Evolutionary conservation across 2,329 filamentous ascomycete species (phyloP), one percentile per base, ranked within the genome.

Genomic region (Lecanicillium sp.): DNA sequence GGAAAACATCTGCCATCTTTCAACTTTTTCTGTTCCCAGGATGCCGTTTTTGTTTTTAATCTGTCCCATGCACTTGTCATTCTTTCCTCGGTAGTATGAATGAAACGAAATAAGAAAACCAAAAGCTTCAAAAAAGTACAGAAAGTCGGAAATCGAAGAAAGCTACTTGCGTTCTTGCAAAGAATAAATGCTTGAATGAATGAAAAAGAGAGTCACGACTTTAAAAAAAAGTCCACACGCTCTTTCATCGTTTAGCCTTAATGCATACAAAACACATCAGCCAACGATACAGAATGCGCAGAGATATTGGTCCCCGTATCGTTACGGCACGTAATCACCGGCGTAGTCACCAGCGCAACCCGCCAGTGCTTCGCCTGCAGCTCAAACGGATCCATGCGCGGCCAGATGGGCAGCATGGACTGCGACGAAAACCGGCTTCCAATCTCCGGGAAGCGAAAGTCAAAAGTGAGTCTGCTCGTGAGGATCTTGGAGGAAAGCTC

Each of bases 341-440:
- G 73, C 0, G 73, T 75, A 5, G 72, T 67, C 19, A 72, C 68
- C 2, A 75, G 59, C 38, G 68, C 66, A n/a, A 78, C 53, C 5
- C 72, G 66, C 55, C 62, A 68, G 48, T 75, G 70, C 48, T 63
- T 62, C 5, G 61, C 56, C 55, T 75, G 70, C 15, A 76, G 53
- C 37, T 65, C 58, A 39, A 60, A 51, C 1, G 63, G 57, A 27
- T 67, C 59, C 19, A 58, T 48, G 27, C 51, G 45, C 17, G 62
- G 60, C 54, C 71, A 71, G 43, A 71, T 59, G 38, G 46, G 64
- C 33, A 58, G 55, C 65, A 71, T 78, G 46, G 57, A 63, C 46
- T 69, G 60, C 41, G 59, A 60, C 13, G 54, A 63, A 58, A 71
- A 77, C 48, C 68, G 70, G 41, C 55, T 54, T 42, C 65, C 64